phyloP scores from a whole-genome alignment of 768 basidiomycete genomes.

The Rhizopogon sp. region DNA sequence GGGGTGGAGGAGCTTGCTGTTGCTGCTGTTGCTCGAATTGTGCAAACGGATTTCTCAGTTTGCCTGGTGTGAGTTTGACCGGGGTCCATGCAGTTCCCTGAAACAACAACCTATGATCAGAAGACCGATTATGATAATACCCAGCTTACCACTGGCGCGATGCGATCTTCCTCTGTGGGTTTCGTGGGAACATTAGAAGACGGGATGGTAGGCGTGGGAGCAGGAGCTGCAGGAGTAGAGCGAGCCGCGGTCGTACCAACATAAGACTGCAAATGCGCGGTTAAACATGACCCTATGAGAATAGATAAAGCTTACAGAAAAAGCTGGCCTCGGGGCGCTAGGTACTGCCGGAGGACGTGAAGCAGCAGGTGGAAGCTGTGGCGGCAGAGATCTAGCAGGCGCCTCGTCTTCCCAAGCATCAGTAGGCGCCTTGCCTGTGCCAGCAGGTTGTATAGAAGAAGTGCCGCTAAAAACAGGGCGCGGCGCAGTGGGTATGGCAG shows the following conservation, averaged over 20 bases:
- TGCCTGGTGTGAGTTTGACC: constrained; percentile 83
- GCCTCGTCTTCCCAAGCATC: constrained; percentile 61
- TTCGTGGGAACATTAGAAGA: constrained; percentile 55
- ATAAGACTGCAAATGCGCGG: constrained; percentile 12
- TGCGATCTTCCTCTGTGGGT: constrained; percentile 75
- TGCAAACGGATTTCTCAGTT: constrained; percentile 79
- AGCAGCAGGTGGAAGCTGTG: constrained; percentile 40
- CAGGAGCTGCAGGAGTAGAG: constrained; percentile 19
- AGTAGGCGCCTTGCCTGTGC: constrained; percentile 38
- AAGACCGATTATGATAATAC: not conserved
- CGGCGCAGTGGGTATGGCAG: constrained; percentile 36
- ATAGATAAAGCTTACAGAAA: constrained; percentile 27
- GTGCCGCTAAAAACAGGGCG: constrained; percentile 45
- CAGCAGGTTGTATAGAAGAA: constrained; percentile 35
- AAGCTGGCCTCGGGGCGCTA: constrained; percentile 35
- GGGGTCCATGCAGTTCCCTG: constrained; percentile 84
- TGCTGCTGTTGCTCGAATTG: constrained; percentile 48
- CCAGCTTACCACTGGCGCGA: constrained; percentile 61
- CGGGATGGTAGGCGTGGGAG: constrained; percentile 31
- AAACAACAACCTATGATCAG: not conserved
- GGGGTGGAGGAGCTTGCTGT: constrained; percentile 23
- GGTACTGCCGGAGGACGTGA: constrained; percentile 46
- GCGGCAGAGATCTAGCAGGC: constrained; percentile 29
- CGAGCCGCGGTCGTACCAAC: constrained; percentile 7
- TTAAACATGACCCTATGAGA: constrained; percentile 3